Conservation (phyloP, 768 basidiomycete genomes). For the Mycena belliarum region DNA sequence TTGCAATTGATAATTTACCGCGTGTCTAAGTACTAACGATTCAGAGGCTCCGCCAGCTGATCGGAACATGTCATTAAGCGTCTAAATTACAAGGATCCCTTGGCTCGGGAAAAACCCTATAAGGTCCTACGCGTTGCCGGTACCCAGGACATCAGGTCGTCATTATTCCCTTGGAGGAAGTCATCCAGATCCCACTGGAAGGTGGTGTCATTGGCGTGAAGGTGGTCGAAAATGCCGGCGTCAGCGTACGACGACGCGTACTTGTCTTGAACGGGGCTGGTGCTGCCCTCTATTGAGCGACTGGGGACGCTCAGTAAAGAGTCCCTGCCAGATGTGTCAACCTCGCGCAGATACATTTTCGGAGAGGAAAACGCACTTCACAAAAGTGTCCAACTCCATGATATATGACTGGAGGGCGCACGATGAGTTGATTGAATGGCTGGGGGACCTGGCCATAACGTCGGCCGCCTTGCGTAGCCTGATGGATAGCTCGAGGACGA, state of each 20-base stretch:
- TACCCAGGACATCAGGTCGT: constrained; percentile 9
- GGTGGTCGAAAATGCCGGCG: not conserved
- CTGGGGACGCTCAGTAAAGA: not conserved
- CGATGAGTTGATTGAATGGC: constrained; percentile 26
- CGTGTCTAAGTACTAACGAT: no score
- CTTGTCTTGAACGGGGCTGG: not conserved
- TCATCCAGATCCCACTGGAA: constrained; percentile 5
- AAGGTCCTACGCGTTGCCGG: not conserved
- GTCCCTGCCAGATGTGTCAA: not conserved
- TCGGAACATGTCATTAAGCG: no score
- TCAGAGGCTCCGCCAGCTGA: no score
- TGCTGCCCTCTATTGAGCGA: not conserved
- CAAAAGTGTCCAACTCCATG: constrained; percentile 4
- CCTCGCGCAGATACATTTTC: not conserved
- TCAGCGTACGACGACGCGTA: not conserved
- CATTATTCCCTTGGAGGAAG: not conserved
- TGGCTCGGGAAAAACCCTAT: not conserved
- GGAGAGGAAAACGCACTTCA: constrained; percentile 1
- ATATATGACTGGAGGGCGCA: constrained; percentile 3
- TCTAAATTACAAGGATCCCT: no score
- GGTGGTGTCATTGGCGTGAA: not conserved
- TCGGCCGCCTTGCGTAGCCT: constrained; percentile 50
- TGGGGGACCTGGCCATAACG: constrained; percentile 37
- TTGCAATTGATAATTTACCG: no score
- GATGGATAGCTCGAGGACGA: constrained; percentile 49